phyloP scores from a whole-genome alignment of 2,329 filamentous ascomycete species.

The Bipolaris bicolor region DNA sequence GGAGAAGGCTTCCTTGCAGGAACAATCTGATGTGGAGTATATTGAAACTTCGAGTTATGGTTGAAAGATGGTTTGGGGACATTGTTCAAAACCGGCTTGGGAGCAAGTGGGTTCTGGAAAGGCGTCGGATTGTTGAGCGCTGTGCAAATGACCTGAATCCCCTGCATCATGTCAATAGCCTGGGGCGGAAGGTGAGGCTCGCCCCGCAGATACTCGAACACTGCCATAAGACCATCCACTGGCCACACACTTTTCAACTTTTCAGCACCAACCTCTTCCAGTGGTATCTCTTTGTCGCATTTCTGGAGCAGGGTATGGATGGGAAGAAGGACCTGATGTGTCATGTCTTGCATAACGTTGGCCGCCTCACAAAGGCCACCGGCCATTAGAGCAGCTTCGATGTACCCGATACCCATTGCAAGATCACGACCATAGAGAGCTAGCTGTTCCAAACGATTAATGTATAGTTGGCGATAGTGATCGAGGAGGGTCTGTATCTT shows the following conservation, averaged over 20 bases:
- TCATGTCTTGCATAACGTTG: not conserved
- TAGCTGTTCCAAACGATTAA: constrained; percentile 5
- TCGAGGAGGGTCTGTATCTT: not conserved
- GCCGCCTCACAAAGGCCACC: not conserved
- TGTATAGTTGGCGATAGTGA: constrained; percentile 4
- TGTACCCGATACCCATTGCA: not conserved
- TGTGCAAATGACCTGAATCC: constrained; percentile 1
- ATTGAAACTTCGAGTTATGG: not conserved
- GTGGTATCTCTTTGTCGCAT: constrained; percentile 7
- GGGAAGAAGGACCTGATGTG: constrained; percentile 4
- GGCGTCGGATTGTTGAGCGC: constrained; percentile 7
- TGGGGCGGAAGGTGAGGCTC: not conserved
- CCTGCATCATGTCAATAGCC: not conserved
- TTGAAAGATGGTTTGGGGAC: not conserved
- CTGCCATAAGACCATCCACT: not conserved
- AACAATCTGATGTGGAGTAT: not conserved
- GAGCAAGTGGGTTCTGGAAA: constrained; percentile 6
- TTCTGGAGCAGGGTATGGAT: constrained; percentile 2
- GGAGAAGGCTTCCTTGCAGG: not conserved
- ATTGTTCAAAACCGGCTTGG: not conserved
- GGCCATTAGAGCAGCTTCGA: not conserved
- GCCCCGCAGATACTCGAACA: not conserved
- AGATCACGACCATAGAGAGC: constrained; percentile 6
- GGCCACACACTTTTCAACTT: constrained; percentile 10
- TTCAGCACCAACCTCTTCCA: constrained; percentile 10